These are phyloP conservation scores for Fonsecaea multimorphosa DNA, from an alignment of 2,329 filamentous ascomycete genomes.

Conservation along the genomic window DNA sequence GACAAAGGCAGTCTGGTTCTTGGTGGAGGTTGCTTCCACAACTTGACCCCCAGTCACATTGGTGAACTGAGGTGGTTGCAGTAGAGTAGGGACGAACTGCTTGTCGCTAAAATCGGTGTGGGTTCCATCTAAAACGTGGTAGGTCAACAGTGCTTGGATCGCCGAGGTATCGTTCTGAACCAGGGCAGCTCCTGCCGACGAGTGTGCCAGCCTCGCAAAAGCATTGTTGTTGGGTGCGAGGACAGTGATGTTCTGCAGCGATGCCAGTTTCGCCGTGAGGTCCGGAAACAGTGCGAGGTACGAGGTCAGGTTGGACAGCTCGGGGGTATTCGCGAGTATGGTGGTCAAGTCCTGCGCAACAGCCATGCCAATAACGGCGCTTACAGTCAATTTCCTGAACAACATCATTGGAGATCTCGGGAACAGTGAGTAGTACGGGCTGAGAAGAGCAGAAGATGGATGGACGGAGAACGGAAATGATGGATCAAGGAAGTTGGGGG, in stretches of 20 bases:
- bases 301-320: conserved; percentile 36
- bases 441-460: not conserved
- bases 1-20: conserved; percentile 56
- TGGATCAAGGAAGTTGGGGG: not conserved
- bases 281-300: conserved; percentile 30
- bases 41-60: conserved; percentile 67
- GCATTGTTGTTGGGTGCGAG: conserved; percentile 64
- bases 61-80: conserved; percentile 59
- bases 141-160: conserved; percentile 58
- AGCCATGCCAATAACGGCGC: conserved; percentile 36
- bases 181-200: conserved; percentile 41
- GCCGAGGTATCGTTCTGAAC: conserved; percentile 19
- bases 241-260: conserved; percentile 61
- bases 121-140: conserved; percentile 65
- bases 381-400: conserved; percentile 36
- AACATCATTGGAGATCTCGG: conserved; percentile 35
- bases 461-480: not conserved
- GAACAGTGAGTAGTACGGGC: not conserved
- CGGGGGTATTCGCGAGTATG: conserved; percentile 21
- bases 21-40: conserved; percentile 52
- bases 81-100: conserved; percentile 56
- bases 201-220: conserved; percentile 49
- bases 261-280: conserved; percentile 41
- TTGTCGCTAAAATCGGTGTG: conserved; percentile 42
- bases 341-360: conserved; percentile 36